Base-by-base conservation (phyloP, 106 monocot species). In the Hemerocallis citrina region DNA sequence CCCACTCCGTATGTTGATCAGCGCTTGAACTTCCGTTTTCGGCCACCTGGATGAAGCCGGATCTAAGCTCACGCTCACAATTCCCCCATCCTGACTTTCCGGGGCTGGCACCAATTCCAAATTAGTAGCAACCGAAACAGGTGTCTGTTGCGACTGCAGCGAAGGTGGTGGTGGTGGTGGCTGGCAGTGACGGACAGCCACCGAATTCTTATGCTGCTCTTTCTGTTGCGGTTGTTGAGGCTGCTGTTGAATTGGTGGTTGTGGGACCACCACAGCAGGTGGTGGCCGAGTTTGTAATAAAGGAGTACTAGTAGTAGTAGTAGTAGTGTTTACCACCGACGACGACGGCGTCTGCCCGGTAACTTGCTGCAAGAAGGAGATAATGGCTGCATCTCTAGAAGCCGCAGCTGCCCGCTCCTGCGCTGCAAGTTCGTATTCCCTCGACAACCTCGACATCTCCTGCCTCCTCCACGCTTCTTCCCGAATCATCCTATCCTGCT, bases 401-500 rank as follows among this genome's bases (percentile, higher is more conserved):
- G 92, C 83, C 14, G 83, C 62, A 15, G 69, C 34, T 43, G 80
- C 80, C 13, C 92, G 80, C 47, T 92, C 86, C 57, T 75, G 69
- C 6, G 86, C 70, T 11, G 75, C 57, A 32, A 72, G 57, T 52
- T 92, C 86, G 17, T 76, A 77, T 68, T 92, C 86, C 11, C 75
- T 70, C 13, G 65, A 16, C 35, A 86, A 57, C 39, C 86, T 45
- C 20, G 77, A 55, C 73, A 83, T 83, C 70, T 86, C 92, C 78
- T 92, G 83, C 56, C 86, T 44, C 70, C 69, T 64, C 92, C 92
- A 92, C 11, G 83, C 92, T 56, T 92, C 92, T 61, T 92, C 92
- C 21, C 86, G 24, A 6, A 73, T 70, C 77, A 75, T 78, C 70
- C 86, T 30, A 19, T 83, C 83, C 57, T 80, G 72, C 62, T 92